These are phyloP conservation scores for Malus hybrid DNA, from an alignment of 331 rosid genomes.

Conservation along the genomic window DNA sequence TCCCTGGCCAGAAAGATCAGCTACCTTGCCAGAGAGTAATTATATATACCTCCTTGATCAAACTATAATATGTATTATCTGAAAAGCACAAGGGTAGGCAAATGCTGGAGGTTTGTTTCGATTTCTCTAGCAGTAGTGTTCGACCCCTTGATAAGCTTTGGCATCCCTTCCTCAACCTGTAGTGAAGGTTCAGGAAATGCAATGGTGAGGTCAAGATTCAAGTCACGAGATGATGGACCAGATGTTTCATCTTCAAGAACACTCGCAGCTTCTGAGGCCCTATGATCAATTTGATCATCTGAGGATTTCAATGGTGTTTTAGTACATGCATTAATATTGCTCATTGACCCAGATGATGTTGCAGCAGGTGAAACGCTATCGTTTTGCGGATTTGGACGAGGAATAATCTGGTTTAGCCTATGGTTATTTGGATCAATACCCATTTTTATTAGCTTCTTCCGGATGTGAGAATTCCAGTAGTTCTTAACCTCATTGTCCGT, in stretches of 20 bases:
- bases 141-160: slow-evolving; percentile 5
- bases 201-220: slow-evolving; percentile 55
- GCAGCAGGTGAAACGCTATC: neutral
- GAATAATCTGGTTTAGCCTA: slow-evolving; percentile 30
- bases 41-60: neutral
- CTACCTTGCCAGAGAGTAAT: neutral
- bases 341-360: slow-evolving; percentile 24
- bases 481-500: slow-evolving; percentile 78
- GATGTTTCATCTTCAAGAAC: slow-evolving; percentile 22
- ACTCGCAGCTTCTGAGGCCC: slow-evolving; percentile 14
- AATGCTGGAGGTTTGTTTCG: slow-evolving; percentile 7
- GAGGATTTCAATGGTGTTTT: neutral
- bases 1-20: neutral
- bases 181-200: slow-evolving; percentile 38
- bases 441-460: slow-evolving; percentile 51
- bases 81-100: slow-evolving; percentile 34
- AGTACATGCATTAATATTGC: neutral
- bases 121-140: slow-evolving; percentile 3
- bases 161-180: slow-evolving; percentile 1
- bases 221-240: slow-evolving; percentile 5
- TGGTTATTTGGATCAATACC: slow-evolving; percentile 72
- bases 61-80: neutral
- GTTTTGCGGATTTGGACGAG: neutral
- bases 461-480: slow-evolving; percentile 72
- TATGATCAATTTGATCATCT: neutral